Evolutionary conservation across 2,329 filamentous ascomycete species (phyloP), one percentile per base, ranked within the genome.

Genomic region (Eurotiales sp.): DNA sequence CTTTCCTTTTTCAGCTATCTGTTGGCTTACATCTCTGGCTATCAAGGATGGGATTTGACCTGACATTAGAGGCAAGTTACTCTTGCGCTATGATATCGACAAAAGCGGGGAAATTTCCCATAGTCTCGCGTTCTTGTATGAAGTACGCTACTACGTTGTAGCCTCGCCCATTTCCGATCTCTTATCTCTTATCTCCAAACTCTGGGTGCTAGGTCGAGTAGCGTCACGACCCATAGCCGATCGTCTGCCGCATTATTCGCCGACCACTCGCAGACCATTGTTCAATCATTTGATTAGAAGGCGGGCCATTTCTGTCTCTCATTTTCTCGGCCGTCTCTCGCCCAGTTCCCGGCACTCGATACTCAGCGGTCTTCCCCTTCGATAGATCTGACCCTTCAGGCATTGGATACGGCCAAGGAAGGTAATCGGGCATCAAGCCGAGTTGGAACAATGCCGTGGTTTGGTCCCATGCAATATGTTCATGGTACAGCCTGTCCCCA

Each of bases 401-500:
- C 0, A 84, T 57, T 0, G 75, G 57, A 59, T 85, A 80, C 0
- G 83, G 84, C 53, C 82, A 87, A 0, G 80, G 78, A 0, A 88
- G 73, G 55, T 82, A 87, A 51, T 87, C 77, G 0, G 83, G 83
- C 46, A 88, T 61, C 23, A 87, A 62, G 0, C 81, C 84, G 2
- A 85, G 64, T 61, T 88, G 85, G 5, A 74, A 65, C 8, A 88
- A 67, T 2, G 81, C 77, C 0, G 81, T 84, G 0, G 74, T 80
- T 63, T 87, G 84, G 53, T 88, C 85, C 84, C 85, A 88, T 14
- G 77, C 71, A 41, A 88, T 87, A 58, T 88, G 84, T 63, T 88
- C 85, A 56, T 87, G 83, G 56, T 82, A 86, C 0, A 88, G 68
- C 1, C 84, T 72, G 60, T 87, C 84, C 3, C 85, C 85, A 1